A percentile compares a stretch with the other conserved stretches of the same genome.
Conservation (phyloP, 139 green algal genomes). For the Chlorella sp. region DNA sequence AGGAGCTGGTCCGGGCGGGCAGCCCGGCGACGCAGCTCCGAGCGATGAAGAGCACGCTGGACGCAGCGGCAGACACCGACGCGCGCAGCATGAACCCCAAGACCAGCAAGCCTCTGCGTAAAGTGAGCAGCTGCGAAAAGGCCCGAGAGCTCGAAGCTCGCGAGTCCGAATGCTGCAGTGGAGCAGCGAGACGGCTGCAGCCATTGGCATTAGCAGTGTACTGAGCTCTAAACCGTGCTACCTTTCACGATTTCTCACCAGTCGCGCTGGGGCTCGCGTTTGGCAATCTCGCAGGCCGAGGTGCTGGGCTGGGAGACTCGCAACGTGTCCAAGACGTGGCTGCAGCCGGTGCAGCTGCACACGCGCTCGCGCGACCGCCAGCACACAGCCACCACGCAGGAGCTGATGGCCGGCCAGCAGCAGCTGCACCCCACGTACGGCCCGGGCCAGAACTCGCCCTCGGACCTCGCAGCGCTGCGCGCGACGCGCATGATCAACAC, state of each 20-base stretch:
- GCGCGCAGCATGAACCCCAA: background rate
- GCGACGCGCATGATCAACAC: constrained; percentile 21
- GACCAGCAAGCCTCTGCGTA: background rate
- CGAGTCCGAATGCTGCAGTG: no score
- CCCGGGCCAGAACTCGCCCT: constrained; percentile 14
- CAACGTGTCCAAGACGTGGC: constrained; percentile 11
- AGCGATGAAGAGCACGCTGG: no score
- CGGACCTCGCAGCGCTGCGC: constrained; percentile 13
- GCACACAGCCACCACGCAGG: background rate
- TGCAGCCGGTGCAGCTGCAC: constrained; percentile 8
- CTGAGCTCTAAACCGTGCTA: no score
- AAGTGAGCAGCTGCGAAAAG: no score
- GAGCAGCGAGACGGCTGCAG: no score
- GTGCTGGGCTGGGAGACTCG: constrained; percentile 18
- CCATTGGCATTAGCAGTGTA: no score
- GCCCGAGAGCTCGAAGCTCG: no score
- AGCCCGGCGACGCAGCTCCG: background rate
- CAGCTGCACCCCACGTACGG: constrained; percentile 8
- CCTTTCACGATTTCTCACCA: no score
- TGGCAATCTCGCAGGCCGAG: constrained; percentile 23
- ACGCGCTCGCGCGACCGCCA: background rate
- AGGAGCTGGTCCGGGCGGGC: background rate
- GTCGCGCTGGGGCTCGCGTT: no score
- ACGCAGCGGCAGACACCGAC: no score
- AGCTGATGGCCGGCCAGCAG: background rate